Conservation (phyloP, 345 rosid genomes). For the Aquilaria yunnanensis region DNA sequence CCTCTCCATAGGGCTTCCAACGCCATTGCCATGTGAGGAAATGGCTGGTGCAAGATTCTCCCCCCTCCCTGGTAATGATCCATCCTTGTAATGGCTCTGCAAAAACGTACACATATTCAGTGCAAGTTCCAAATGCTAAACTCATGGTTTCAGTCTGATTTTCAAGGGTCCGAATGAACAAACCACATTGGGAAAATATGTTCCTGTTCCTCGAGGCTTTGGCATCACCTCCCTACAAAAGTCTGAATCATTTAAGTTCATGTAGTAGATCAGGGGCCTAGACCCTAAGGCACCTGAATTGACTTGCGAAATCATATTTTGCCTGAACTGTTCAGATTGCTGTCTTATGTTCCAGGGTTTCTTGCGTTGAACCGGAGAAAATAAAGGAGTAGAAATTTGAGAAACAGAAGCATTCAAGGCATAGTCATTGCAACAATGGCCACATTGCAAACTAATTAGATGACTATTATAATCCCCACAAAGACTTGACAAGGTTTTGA, state of each 20-base stretch:
- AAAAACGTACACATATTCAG: conserved; percentile 9
- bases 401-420: conserved; percentile 34
- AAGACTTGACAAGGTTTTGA: conserved; percentile 44
- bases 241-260: conserved; percentile 33
- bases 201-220: conserved; percentile 83
- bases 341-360: conserved; percentile 55
- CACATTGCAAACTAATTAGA: conserved; percentile 35
- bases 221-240: conserved; percentile 59
- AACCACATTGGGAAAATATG: conserved; percentile 70
- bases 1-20: conserved; percentile 26
- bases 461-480: conserved; percentile 56
- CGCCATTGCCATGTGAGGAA: conserved; percentile 55
- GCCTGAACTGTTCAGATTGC: conserved; percentile 41
- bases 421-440: conserved; percentile 35
- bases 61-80: conserved; percentile 38
- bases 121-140: conserved; percentile 6
- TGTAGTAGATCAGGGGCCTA: conserved; percentile 32
- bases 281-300: conserved; percentile 41
- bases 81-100: conserved; percentile 79
- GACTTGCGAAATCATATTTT: conserved; percentile 28
- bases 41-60: conserved; percentile 41
- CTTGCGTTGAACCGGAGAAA: conserved; percentile 40
- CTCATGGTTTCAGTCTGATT: not conserved
- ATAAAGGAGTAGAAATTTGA: conserved; percentile 32
- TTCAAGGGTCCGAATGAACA: conserved; percentile 14